A percentile compares a stretch with the other conserved stretches of the same genome.
Evolutionary conservation across 2,329 filamentous ascomycete species (phyloP).

Genomic region (Scytalidium lignicola): DNA sequence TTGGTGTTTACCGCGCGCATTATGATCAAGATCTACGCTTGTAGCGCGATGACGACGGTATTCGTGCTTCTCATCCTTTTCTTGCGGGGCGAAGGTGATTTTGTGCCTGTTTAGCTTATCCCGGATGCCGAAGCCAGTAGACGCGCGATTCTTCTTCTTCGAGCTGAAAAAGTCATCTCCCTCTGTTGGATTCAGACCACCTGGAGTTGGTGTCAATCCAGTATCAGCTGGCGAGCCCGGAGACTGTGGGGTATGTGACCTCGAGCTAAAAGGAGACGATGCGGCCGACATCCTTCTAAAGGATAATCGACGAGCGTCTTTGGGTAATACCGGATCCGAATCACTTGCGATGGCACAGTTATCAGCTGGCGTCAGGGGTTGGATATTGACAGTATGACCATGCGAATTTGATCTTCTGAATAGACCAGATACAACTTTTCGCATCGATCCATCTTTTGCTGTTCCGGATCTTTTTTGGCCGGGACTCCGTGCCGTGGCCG

Average conservation of each 20-base stretch:
- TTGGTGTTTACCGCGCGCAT: conserved; percentile 22
- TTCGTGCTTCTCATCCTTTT: conserved; percentile 7
- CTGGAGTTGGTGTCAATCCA: conserved; percentile 18
- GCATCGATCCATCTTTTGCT: conserved; percentile 9
- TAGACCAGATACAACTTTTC: conserved; percentile 15
- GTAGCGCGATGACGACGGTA: conserved; percentile 16
- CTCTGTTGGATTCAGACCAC: conserved; percentile 10
- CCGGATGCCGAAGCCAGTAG: conserved; percentile 21
- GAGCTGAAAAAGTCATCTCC: conserved; percentile 32
- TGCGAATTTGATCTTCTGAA: conserved; percentile 16
- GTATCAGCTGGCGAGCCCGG: conserved; percentile 35
- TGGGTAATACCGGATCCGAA: conserved; percentile 13
- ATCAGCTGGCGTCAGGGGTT: conserved; percentile 5
- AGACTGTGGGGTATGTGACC: conserved; percentile 33
- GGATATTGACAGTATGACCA: conserved; percentile 1
- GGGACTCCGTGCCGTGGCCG: not conserved
- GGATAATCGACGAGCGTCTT: conserved; percentile 12
- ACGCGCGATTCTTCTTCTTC: conserved; percentile 41
- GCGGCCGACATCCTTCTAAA: conserved; percentile 15
- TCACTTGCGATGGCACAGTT: conserved; percentile 5
- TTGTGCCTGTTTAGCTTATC: conserved; percentile 13
- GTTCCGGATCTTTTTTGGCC: not conserved
- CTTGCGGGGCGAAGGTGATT: conserved; percentile 12
- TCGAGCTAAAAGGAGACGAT: conserved; percentile 15
- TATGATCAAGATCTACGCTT: conserved; percentile 22